These are phyloP conservation scores for Tylopilus sp. DNA, from an alignment of 768 basidiomycete genomes.

Conservation along the genomic window DNA sequence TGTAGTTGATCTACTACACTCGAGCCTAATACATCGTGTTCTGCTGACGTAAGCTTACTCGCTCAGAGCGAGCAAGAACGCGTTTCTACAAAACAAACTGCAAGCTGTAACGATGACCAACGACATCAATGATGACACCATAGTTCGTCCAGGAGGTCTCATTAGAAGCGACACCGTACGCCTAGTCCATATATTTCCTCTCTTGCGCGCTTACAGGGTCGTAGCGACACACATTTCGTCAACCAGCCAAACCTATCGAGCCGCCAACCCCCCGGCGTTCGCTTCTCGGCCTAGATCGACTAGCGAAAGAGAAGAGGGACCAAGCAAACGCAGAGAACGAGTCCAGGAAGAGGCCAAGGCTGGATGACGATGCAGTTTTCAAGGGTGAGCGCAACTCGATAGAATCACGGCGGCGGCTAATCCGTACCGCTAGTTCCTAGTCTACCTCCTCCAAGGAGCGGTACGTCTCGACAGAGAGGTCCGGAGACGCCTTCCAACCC, in stretches of 20 bases:
- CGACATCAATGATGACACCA: neutral
- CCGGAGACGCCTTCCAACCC: slow-evolving; percentile 94
- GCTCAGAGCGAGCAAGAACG: too few relatives aligned
- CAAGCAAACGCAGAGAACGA: slow-evolving; percentile 45
- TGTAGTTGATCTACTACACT: too few relatives aligned
- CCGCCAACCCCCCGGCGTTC: slow-evolving; percentile 79
- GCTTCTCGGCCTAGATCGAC: slow-evolving; percentile 78
- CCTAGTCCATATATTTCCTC: neutral
- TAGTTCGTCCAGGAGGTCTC: slow-evolving; percentile 73
- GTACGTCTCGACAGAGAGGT: slow-evolving; percentile 68
- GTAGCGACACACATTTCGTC: slow-evolving; percentile 78
- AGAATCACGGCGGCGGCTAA: neutral
- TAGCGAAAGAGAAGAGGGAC: slow-evolving; percentile 85
- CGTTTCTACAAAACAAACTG: too few relatives aligned
- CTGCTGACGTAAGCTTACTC: too few relatives aligned
- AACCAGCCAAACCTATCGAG: slow-evolving; percentile 68
- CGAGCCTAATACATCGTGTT: too few relatives aligned
- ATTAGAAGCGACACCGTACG: slow-evolving; percentile 62
- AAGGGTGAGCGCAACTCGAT: slow-evolving; percentile 59
- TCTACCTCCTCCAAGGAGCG: slow-evolving; percentile 55
- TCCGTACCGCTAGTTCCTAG: slow-evolving; percentile 58
- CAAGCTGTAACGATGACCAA: neutral
- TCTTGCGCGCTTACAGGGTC: neutral
- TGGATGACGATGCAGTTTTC: slow-evolving; percentile 70
- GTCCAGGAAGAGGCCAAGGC: slow-evolving; percentile 59